Conservation (phyloP, 2,329 filamentous ascomycete species). For the Phaeomoniella chlamydospora region DNA sequence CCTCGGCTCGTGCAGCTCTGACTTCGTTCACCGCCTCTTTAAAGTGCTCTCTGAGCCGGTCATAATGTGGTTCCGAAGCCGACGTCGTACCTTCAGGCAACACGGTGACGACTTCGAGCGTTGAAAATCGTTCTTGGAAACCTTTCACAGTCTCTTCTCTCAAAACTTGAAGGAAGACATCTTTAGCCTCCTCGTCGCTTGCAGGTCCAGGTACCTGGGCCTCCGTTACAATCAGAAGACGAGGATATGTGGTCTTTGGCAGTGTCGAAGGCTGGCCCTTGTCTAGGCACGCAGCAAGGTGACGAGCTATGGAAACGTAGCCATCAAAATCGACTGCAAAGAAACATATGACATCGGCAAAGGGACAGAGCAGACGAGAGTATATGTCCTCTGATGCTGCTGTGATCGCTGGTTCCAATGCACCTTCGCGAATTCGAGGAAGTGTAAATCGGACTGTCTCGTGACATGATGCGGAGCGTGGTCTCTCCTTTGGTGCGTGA, state of each 20-base stretch:
- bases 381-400: conserved; percentile 8
- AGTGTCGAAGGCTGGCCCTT: conserved; percentile 6
- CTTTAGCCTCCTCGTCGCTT: conserved; percentile 9
- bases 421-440: conserved; percentile 3
- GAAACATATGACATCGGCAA: conserved; percentile 15
- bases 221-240: conserved; percentile 13
- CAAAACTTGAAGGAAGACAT: conserved; percentile 12
- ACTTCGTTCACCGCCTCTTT: conserved; percentile 10
- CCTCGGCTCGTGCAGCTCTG: conserved; percentile 5
- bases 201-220: conserved; percentile 7
- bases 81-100: conserved; percentile 8
- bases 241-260: conserved; percentile 9
- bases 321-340: conserved; percentile 13
- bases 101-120: conserved; percentile 12
- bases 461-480: conserved; percentile 6
- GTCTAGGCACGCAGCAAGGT: conserved; percentile 10
- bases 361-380: conserved; percentile 10
- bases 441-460: conserved; percentile 6
- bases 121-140: conserved; percentile 8
- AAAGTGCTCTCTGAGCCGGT: conserved; percentile 11
- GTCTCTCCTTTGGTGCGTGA: conserved; percentile 4
- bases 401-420: conserved; percentile 1
- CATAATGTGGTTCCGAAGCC: conserved; percentile 7
- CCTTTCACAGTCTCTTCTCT: conserved; percentile 12
- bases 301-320: conserved; percentile 10